Evolutionary conservation across 2,329 filamentous ascomycete genomes (phyloP).

Genomic region (Magnaporthiopsis rhizophila): DNA sequence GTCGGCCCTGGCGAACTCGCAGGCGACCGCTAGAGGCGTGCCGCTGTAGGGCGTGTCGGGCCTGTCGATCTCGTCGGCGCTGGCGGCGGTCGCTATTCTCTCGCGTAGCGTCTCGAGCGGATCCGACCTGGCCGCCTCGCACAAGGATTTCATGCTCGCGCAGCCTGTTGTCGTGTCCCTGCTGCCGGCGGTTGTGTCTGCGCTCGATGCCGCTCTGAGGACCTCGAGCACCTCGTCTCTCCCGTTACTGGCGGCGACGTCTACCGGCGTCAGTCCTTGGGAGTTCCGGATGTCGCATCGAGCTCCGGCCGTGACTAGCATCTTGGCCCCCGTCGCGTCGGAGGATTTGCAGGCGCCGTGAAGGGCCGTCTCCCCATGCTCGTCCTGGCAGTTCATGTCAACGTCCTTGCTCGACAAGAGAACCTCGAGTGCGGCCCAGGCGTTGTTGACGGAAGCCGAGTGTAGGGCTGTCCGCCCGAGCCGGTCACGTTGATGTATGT

Average conservation of each 20-base stretch:
- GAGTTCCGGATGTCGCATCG: constrained; percentile 1
- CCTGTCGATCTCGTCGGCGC: not conserved
- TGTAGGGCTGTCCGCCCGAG: not conserved
- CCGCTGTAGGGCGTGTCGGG: not conserved
- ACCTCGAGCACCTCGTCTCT: not conserved
- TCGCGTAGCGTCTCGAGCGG: not conserved
- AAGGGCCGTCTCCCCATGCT: constrained; percentile 1
- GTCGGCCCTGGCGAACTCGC: not conserved
- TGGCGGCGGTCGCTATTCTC: constrained; percentile 1
- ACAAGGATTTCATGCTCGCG: not conserved
- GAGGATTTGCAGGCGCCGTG: not conserved
- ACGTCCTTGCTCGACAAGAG: not conserved
- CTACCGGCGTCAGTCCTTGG: not conserved
- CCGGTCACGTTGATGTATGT: not conserved
- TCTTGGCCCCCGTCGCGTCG: not conserved
- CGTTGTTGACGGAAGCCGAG: not conserved
- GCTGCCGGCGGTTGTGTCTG: too few relatives aligned
- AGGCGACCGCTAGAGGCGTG: not conserved
- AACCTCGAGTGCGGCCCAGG: not conserved
- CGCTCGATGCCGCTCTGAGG: not conserved
- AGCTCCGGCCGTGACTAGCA: not conserved
- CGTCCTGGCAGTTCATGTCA: not conserved
- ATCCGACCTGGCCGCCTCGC: not conserved
- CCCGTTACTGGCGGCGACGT: not conserved
- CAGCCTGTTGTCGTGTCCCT: not conserved